phyloP scores from a whole-genome alignment of 139 green algal genomes.

The Micromonas commoda region DNA sequence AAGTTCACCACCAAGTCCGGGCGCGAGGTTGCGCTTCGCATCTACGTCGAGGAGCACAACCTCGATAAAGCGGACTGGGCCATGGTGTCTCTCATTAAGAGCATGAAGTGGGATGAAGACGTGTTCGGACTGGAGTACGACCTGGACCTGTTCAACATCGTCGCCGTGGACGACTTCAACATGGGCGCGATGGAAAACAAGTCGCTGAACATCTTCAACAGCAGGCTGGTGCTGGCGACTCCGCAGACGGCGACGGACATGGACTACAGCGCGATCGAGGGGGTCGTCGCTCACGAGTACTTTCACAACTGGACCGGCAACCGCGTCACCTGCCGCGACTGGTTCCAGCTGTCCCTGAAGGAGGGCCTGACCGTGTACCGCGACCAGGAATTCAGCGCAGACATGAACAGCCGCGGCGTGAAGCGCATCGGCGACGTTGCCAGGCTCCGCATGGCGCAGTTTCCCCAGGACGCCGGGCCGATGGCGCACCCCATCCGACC shows the following conservation, averaged over 20 bases:
- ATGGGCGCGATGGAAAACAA: conserved; percentile 99
- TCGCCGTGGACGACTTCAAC: conserved; percentile 57
- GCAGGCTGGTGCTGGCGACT: conserved; percentile 78
- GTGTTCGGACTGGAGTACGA: conserved; percentile 91
- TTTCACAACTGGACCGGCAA: conserved; percentile 98
- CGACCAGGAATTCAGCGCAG: conserved; percentile 80
- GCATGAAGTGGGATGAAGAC: conserved; percentile 92
- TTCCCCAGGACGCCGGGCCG: conserved; percentile 74
- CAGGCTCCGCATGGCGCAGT: conserved; percentile 73
- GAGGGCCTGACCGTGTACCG: conserved; percentile 96
- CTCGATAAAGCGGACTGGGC: conserved; percentile 67
- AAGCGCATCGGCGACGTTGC: conserved; percentile 86
- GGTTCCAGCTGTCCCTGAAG: conserved; percentile 97
- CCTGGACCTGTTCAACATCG: conserved; percentile 94
- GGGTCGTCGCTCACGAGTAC: conserved; percentile 80
- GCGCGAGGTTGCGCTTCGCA: conserved; percentile 71
- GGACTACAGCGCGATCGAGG: conserved; percentile 89
- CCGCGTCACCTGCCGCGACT: conserved; percentile 78
- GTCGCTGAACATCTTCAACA: conserved; percentile 80
- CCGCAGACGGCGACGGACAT: conserved; percentile 84
- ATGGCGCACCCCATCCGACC: conserved; percentile 95
- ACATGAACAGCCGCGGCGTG: conserved; percentile 89
- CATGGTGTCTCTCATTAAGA: conserved; percentile 82
- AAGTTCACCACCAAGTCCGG: conserved; percentile 73
- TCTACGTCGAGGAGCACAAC: conserved; percentile 72